phyloP scores from a whole-genome alignment of 2,329 filamentous ascomycete species.

The Trichoderma endophyticum region DNA sequence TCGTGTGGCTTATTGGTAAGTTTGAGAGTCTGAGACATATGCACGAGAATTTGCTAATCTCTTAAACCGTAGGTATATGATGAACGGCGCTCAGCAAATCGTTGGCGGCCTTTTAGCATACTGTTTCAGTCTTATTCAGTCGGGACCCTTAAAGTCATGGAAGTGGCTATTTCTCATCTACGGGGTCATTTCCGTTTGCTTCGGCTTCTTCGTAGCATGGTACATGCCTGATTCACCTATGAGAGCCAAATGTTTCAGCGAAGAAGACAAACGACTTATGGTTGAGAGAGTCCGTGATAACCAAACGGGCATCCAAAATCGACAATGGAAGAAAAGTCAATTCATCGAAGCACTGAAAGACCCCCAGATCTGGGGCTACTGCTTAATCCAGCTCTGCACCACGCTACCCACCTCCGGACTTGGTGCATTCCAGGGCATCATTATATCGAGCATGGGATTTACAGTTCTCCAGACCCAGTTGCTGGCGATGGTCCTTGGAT shows the following conservation, averaged over 20 bases:
- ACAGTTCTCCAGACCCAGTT: constrained; percentile 2
- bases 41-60: background rate
- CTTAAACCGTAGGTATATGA: constrained; percentile 1
- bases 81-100: constrained; percentile 13
- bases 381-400: background rate
- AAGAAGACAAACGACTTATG: constrained; percentile 11
- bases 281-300: constrained; percentile 14
- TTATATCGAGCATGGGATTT: constrained; percentile 5
- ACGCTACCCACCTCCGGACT: constrained; percentile 7
- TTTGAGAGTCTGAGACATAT: background rate
- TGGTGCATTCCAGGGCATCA: constrained; percentile 11
- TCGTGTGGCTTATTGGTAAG: constrained; percentile 4
- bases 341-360: constrained; percentile 11
- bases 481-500: constrained; percentile 8
- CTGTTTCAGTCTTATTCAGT: constrained; percentile 6
- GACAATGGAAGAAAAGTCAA: constrained; percentile 6
- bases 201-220: constrained; percentile 7
- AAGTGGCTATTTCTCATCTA: constrained; percentile 5
- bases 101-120: constrained; percentile 10
- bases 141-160: background rate
- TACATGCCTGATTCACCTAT: constrained; percentile 12
- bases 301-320: constrained; percentile 7
- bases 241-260: constrained; percentile 8
- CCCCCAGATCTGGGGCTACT: constrained; percentile 11
- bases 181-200: background rate